Evolutionary conservation across 768 basidiomycete species (phyloP).

Genomic region (Podaxis rugospora): DNA sequence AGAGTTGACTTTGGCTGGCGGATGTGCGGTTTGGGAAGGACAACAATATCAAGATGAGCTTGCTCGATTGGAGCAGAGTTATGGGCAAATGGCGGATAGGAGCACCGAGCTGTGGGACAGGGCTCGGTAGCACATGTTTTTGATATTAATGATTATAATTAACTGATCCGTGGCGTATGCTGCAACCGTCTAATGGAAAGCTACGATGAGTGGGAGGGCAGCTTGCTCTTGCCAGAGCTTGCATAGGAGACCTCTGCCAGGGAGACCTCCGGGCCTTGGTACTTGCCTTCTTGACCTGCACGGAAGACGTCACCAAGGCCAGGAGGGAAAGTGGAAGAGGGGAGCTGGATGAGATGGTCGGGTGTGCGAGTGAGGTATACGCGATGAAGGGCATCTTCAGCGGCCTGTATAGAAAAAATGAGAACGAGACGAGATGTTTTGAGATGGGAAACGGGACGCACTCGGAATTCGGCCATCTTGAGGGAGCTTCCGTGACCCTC

Average conservation of each 20-base stretch:
- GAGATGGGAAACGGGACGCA: conserved; percentile 29
- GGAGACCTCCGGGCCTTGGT: conserved; percentile 50
- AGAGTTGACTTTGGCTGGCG: no score
- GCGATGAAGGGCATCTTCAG: conserved; percentile 80
- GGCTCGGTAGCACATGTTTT: neutral
- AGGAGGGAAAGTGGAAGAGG: conserved; percentile 68
- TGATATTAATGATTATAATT: conserved; percentile 6
- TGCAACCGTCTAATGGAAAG: conserved; percentile 7
- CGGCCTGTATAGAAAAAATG: conserved; percentile 48
- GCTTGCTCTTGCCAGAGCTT: conserved; percentile 56
- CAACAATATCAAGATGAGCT: no score
- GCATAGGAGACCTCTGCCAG: conserved; percentile 65
- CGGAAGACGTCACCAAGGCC: conserved; percentile 52
- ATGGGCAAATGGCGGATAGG: no score
- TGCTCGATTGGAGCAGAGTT: no score
- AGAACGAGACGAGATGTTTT: neutral
- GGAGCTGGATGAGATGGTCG: conserved; percentile 60
- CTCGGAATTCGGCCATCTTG: conserved; percentile 93
- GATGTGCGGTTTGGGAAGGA: no score
- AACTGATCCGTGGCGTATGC: conserved; percentile 1
- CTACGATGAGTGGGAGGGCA: conserved; percentile 1
- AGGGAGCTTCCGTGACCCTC: conserved; percentile 93
- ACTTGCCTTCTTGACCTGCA: conserved; percentile 37
- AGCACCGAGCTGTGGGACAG: no score
- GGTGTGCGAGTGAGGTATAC: conserved; percentile 81